phyloP scores from a whole-genome alignment of 2,329 filamentous ascomycete genomes.

The Polychaeton citri region DNA sequence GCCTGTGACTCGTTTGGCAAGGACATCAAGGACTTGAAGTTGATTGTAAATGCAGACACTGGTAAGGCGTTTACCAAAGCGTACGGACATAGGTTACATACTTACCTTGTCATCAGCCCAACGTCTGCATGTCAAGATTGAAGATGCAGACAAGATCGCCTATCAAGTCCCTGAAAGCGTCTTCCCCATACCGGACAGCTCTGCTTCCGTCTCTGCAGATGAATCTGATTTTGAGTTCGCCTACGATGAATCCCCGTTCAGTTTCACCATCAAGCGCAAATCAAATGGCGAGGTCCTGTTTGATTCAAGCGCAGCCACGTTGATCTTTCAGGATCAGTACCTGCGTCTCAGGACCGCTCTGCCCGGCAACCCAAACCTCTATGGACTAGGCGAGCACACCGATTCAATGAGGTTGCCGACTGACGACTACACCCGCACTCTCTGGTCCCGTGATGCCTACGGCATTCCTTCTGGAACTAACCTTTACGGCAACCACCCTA shows the following conservation, averaged over 20 bases:
- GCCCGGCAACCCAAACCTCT: conserved; percentile 2
- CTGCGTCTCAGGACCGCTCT: conserved; percentile 2
- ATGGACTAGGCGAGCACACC: conserved; percentile 4
- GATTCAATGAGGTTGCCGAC: conserved; percentile 32
- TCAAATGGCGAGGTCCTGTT: conserved; percentile 5
- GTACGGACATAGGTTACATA: not conserved
- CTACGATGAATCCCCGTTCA: conserved; percentile 41
- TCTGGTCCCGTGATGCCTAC: conserved; percentile 55
- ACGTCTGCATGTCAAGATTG: conserved; percentile 8
- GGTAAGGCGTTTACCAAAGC: conserved; percentile 7
- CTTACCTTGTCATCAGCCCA: conserved; percentile 3
- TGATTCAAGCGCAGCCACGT: conserved; percentile 1
- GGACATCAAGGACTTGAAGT: conserved; percentile 13
- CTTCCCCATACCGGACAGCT: conserved; percentile 6
- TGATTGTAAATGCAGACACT: conserved; percentile 39
- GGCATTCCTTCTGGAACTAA: conserved; percentile 49
- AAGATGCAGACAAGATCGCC: conserved; percentile 2
- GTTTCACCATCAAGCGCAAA: conserved; percentile 7
- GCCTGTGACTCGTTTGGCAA: conserved; percentile 19
- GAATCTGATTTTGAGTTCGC: conserved; percentile 36
- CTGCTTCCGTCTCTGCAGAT: conserved; percentile 11
- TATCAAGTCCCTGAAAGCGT: conserved; percentile 4
- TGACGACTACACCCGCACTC: conserved; percentile 45
- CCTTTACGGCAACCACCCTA: conserved; percentile 63
- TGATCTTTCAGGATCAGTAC: conserved; percentile 6